Conservation (phyloP, 2,329 filamentous ascomycete species). For the Fusarium globosum region DNA sequence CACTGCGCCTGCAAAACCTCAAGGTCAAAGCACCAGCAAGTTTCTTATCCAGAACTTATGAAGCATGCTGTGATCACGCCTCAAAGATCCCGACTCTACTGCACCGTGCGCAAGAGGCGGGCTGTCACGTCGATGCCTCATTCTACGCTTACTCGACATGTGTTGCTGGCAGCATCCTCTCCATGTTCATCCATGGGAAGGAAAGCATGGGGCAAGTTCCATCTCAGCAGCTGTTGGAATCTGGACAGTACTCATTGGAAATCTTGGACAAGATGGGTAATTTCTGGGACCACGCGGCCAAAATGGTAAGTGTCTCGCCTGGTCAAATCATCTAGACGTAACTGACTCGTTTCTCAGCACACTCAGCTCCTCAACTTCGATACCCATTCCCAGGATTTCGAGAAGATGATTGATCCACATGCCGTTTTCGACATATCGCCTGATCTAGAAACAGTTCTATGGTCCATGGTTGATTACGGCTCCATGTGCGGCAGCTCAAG, state of each 20-base stretch:
- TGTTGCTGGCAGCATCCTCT: not conserved
- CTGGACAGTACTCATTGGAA: not conserved
- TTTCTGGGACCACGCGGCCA: constrained; percentile 23
- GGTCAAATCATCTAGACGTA: rapidly evolving
- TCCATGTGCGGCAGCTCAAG: not conserved
- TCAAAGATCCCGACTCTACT: not conserved
- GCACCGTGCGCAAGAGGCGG: not conserved
- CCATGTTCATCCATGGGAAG: not conserved
- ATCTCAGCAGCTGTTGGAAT: not conserved
- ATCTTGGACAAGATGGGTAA: constrained; percentile 9
- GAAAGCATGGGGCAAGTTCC: not conserved
- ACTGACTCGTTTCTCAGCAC: not conserved
- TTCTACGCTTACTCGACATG: not conserved
- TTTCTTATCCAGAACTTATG: not conserved
- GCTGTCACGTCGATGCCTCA: not conserved
- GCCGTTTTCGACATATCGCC: not conserved
- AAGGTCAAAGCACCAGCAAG: not conserved
- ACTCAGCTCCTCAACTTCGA: not conserved
- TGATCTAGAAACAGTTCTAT: not conserved
- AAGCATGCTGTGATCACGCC: not conserved
- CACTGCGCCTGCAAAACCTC: rapidly evolving
- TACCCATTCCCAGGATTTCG: not conserved
- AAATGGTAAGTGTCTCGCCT: not conserved
- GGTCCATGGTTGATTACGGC: not conserved
- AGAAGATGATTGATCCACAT: not conserved